Percentiles rank a stretch among this genome's conserved stretches.
These are phyloP conservation scores for Apiospora arundinis DNA, from an alignment of 2,329 filamentous ascomycete genomes.

Conservation along the genomic window DNA sequence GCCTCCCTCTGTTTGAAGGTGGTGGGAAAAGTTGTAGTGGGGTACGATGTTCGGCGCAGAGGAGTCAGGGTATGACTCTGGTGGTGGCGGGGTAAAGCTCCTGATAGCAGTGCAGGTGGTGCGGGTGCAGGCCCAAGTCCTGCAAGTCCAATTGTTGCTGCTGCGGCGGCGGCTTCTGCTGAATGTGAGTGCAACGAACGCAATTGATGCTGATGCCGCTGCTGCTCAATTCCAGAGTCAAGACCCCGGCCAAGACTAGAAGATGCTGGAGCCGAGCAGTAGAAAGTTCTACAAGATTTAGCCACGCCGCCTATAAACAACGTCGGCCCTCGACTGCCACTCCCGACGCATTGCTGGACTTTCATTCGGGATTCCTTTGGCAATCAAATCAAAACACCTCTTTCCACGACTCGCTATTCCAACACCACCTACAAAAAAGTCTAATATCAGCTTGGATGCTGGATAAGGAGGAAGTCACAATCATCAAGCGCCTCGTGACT, in stretches of 20 bases:
- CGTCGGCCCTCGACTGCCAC: conserved; percentile 30
- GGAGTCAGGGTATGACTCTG: conserved; percentile 3
- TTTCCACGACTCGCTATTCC: conserved; percentile 1
- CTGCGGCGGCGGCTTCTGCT: conserved; percentile 21
- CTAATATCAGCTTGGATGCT: background rate
- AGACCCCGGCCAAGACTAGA: conserved; percentile 5
- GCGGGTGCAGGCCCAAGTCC: background rate
- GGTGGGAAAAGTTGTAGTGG: conserved; percentile 21
- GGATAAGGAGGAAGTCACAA: background rate
- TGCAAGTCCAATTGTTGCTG: conserved; percentile 18
- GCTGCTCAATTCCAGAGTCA: background rate
- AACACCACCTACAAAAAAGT: background rate
- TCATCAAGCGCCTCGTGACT: conserved; percentile 20
- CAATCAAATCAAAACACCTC: background rate
- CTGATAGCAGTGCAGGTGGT: conserved; percentile 16
- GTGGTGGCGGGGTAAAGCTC: conserved; percentile 21
- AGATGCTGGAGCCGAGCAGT: conserved; percentile 26
- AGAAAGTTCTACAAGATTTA: conserved; percentile 43
- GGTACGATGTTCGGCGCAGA: conserved; percentile 16
- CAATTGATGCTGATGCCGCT: conserved; percentile 19
- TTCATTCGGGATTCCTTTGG: conserved; percentile 30
- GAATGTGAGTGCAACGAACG: background rate
- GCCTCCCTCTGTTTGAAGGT: conserved; percentile 16
- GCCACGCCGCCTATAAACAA: conserved; percentile 41
- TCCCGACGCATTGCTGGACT: conserved; percentile 31